Evolutionary conservation across 257 asterid genomes (phyloP), one percentile per base, ranked within the genome.

Genomic region (Nicotiana noctiflora): DNA sequence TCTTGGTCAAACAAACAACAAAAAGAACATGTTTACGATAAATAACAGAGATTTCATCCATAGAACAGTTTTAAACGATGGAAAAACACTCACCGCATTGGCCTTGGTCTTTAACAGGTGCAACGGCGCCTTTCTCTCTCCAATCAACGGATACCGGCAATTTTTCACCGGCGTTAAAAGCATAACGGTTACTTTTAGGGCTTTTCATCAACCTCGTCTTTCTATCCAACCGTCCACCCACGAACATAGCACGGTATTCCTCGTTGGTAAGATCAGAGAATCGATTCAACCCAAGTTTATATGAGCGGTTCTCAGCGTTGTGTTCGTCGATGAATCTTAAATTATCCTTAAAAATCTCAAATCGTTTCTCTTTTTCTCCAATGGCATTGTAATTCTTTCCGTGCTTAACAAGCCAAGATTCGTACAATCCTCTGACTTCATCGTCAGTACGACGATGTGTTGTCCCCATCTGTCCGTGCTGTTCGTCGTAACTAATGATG

Each of bases 21-120:
- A 49, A 51, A 14, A 21, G 4, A 2, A 31, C 6, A 27, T 12
- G 37, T 11, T 75, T 55, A 11, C 9, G 5, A 74, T 21, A 14
- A 75, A 7, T 3, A 61, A 0, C 18, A 61, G 18, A 11, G 31
- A 7, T 61, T 59, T 21, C 31, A 3, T 9, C 29, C 11, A 44
- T 8, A 8, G 1, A 12, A 40, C 12, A 40, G 49, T 8, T 14
- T 40, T 14, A 1, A 75, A 40, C 25, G 51, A 61, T 2, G 31
- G 31, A 13, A 25, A 12, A 61, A 13, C n/a, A 18, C 92, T 81
- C 79, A 93, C 99, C 99, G 19, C 97, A 93, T 61, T 89, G 97
- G 77, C 99, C 99, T 83, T 95, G 98, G 88, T 95, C 95, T 81
- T 93, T 95, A 78, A 95, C 97, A 21, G 93, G 89, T 75, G 87